These are phyloP conservation scores for Hippophae tibetana DNA, from an alignment of 306 rosid genomes.

Conservation along the genomic window DNA sequence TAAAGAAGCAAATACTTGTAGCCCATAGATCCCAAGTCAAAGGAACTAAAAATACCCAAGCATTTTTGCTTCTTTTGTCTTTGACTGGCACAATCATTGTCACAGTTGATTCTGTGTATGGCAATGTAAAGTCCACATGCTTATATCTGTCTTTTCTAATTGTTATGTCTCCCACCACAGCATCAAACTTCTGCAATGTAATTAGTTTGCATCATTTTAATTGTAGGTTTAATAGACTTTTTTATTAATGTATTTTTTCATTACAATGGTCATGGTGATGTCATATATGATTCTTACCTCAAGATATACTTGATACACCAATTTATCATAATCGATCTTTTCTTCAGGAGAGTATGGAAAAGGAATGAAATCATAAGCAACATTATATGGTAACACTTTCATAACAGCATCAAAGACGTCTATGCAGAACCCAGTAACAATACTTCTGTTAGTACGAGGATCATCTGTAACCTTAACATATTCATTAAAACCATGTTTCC, in stretches of 20 bases:
- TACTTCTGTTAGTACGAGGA: constrained; percentile 13
- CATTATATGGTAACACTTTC: constrained; percentile 19
- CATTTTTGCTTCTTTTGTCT: constrained; percentile 30
- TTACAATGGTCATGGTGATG: too few relatives aligned
- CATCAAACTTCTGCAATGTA: constrained; percentile 39
- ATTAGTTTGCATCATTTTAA: background rate
- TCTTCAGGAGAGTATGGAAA: constrained; percentile 32
- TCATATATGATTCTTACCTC: constrained; percentile 23
- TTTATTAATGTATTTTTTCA: too few relatives aligned
- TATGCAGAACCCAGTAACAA: constrained; percentile 35
- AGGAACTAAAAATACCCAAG: constrained; percentile 66
- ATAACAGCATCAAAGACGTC: constrained; percentile 42
- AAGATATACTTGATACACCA: constrained; percentile 28
- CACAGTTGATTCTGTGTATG: constrained; percentile 57
- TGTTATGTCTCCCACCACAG: constrained; percentile 26
- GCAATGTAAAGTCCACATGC: constrained; percentile 48
- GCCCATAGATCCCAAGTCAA: constrained; percentile 52
- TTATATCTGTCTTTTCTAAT: constrained; percentile 35
- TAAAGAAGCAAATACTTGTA: constrained; percentile 28
- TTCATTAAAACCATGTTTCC: constrained; percentile 25
- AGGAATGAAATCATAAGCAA: constrained; percentile 23
- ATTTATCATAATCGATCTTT: constrained; percentile 29
- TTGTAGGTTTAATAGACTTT: too few relatives aligned
- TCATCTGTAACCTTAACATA: constrained; percentile 27
- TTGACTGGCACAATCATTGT: constrained; percentile 45